These are phyloP conservation scores for Ulmus americana DNA, from an alignment of 331 rosid genomes.

Conservation along the genomic window DNA sequence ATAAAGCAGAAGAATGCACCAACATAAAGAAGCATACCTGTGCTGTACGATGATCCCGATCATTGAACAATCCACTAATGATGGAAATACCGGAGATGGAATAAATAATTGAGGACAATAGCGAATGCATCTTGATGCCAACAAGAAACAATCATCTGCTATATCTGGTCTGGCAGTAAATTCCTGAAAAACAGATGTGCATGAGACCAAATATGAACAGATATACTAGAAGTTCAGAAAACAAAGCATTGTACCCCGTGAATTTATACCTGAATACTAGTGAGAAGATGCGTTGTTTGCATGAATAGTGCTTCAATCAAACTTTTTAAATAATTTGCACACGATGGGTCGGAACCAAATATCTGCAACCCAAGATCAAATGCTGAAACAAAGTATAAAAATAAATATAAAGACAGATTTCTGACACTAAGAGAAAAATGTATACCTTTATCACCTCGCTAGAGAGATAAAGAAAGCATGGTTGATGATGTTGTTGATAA, in stretches of 20 bases:
- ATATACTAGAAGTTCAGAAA: conserved; percentile 9
- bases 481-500: conserved; percentile 86
- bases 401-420: not conserved
- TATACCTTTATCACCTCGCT: conserved; percentile 96
- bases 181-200: conserved; percentile 51
- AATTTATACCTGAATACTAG: conserved; percentile 69
- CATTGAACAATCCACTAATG: conserved; percentile 90
- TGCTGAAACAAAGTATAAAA: conserved; percentile 10
- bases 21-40: conserved; percentile 41
- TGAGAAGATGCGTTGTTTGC: conserved; percentile 74
- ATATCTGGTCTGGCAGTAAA: conserved; percentile 98
- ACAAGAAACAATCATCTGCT: conserved; percentile 95
- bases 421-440: not conserved
- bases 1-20: too few relatives aligned
- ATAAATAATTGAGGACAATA: conserved; percentile 94
- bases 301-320: conserved; percentile 83
- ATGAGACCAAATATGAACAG: conserved; percentile 15
- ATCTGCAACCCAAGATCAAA: conserved; percentile 58
- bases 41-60: conserved; percentile 94
- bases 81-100: conserved; percentile 80
- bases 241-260: conserved; percentile 13
- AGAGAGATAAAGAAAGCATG: conserved; percentile 96
- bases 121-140: conserved; percentile 98
- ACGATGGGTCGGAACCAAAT: conserved; percentile 92
- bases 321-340: conserved; percentile 85